Evolutionary conservation across 208 protist species (phyloP).

Genomic region (Crithidia bombi): DNA sequence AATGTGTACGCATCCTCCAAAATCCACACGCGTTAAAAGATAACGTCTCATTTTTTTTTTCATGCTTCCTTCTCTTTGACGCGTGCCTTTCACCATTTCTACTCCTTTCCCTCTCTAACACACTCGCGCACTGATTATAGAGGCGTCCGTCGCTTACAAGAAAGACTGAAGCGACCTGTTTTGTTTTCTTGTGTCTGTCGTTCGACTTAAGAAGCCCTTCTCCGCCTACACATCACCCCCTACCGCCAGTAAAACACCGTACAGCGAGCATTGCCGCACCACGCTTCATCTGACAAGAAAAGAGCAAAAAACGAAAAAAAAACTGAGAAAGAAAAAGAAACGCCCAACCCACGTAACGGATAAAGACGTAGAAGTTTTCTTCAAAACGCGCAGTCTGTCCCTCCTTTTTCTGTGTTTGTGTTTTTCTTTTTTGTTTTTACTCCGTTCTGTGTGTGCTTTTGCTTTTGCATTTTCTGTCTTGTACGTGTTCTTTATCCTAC

Average conservation of each 20-base stretch:
- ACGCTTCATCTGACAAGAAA: background rate
- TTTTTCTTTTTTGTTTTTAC: slow-evolving; percentile 7
- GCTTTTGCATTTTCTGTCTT: background rate
- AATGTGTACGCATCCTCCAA: too few species aligned
- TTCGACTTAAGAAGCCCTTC: too few species aligned
- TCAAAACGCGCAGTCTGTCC: slow-evolving; percentile 19
- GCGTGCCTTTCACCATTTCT: background rate
- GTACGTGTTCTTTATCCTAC: too few species aligned
- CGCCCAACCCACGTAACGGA: background rate
- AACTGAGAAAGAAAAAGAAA: slow-evolving; percentile 1
- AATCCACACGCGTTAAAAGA: background rate
- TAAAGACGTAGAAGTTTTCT: slow-evolving; percentile 27
- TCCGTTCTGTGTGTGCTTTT: background rate
- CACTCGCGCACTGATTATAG: too few species aligned
- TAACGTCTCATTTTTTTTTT: background rate
- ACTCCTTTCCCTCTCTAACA: background rate
- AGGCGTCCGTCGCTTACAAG: too few species aligned
- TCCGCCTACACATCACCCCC: too few species aligned
- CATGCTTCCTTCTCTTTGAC: slow-evolving; percentile 10
- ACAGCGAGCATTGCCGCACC: too few species aligned
- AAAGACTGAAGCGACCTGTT: background rate
- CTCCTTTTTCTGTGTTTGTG: background rate
- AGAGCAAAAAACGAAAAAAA: background rate
- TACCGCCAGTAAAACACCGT: too few species aligned
- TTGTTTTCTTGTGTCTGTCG: background rate